Base-by-base conservation (phyloP, 2,329 filamentous ascomycete genomes). In the Aspergillus glaucus region DNA sequence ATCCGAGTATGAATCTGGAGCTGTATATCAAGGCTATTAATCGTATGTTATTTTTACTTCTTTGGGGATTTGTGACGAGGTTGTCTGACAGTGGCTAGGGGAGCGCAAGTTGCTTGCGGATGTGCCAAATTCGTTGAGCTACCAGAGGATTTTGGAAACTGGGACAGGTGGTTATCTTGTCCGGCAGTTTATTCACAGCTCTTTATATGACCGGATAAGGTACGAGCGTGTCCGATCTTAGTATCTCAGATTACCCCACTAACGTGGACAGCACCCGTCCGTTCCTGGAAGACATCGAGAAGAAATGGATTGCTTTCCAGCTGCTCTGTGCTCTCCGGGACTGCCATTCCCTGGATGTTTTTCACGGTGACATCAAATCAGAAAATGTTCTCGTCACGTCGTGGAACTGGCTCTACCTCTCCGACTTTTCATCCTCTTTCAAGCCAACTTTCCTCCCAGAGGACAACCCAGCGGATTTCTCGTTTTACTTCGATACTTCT, bases 391-490 rank as follows among this genome's bases (percentile, higher is more conserved):
- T 98, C 43, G 92, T 98, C 45, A 98, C 93, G 0, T 97, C 93
- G 6, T 98, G 93, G 93, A 96, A 97, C 72, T 98, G 94, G 93
- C 79, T 98, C 2, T 98, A 97, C 66, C 79, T 98, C 34, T 86
- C 91, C n/a, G 93, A 98, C 68, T 98, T 97, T 67, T 95, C 92
- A 3, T 90, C 92, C 0, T 86, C 88, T 0, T 97, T 95, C 74
- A 98, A 98, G 64, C 93, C 91, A 9, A 88, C 91, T 4, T 88
- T 89, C 67, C 76, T 98, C 2, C 93, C 93, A 2, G 92, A 96
- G 67, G 91, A 98, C 62, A 97, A 98, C 62, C 93, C 93, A 1
- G 91, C 89, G 14, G 90, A 97, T 61, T 98, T 97, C 62, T 95
- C 91, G 1, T 97, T 96, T 69, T 98, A 92, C 65, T 98, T 97